Evolutionary conservation across 75 land plant genomes (phyloP).

Genomic region (Pseudotsuga menziesii): DNA sequence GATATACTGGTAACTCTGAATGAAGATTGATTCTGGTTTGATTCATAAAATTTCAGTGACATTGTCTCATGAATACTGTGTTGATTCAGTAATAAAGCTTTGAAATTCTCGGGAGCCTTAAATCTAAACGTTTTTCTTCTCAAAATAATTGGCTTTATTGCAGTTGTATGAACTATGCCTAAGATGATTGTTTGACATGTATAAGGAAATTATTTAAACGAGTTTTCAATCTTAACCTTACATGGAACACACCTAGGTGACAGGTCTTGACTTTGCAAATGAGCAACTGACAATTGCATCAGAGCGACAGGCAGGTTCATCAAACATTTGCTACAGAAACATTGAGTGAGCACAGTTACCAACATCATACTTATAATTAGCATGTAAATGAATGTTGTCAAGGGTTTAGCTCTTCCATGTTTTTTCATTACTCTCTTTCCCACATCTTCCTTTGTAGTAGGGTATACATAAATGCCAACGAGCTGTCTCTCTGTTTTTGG

Average conservation of each 20-base stretch:
- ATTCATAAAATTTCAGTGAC: not conserved
- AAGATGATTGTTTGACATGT: not conserved
- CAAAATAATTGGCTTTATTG: slow-evolving; percentile 5
- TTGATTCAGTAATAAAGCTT: not conserved
- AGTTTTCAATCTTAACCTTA: not conserved
- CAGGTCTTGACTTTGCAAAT: slow-evolving; percentile 81
- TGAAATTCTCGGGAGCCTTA: not conserved
- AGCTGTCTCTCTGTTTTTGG: not conserved
- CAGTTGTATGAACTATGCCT: not conserved
- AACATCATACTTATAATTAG: not conserved
- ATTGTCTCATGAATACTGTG: not conserved
- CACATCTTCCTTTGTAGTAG: not conserved
- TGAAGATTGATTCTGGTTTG: not conserved
- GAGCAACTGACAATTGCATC: slow-evolving; percentile 71
- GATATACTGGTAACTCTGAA: not conserved
- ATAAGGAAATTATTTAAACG: not conserved
- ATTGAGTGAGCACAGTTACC: slow-evolving; percentile 46
- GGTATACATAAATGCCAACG: not conserved
- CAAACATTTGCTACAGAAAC: slow-evolving; percentile 41
- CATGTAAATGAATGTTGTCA: not conserved
- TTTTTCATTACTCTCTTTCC: not conserved
- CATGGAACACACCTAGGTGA: slow-evolving; percentile 37
- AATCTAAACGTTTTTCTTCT: slow-evolving; percentile 1
- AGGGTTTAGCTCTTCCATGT: not conserved
- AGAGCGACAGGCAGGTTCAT: slow-evolving; percentile 34